Conservation (phyloP, 495 filamentous ascomycete species). For the Aspergillus indologenus region DNA sequence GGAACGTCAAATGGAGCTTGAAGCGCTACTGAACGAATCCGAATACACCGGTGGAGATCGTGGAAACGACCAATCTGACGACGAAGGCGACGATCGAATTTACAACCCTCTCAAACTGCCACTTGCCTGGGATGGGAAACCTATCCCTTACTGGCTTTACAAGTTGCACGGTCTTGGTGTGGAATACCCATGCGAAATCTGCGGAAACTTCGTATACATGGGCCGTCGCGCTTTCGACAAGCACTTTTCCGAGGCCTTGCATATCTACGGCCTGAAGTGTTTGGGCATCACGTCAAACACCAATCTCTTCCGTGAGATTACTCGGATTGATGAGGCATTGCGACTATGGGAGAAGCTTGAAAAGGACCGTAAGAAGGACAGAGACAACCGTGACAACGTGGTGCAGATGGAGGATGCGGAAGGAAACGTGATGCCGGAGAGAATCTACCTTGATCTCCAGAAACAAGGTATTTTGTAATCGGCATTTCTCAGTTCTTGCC, state of each 20-base stretch:
- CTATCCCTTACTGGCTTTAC: constrained; percentile 98
- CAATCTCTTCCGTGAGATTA: constrained; percentile 90
- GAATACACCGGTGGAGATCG: constrained; percentile 44
- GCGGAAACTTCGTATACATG: constrained; percentile 97
- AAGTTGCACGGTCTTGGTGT: constrained; percentile 93
- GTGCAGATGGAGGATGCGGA: constrained; percentile 98
- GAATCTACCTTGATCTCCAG: constrained; percentile 83
- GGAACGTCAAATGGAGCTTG: constrained; percentile 86
- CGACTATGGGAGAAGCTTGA: constrained; percentile 92
- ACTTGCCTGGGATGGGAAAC: constrained; percentile 95
- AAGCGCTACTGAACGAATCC: constrained; percentile 71
- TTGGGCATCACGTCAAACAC: constrained; percentile 86
- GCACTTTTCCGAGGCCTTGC: constrained; percentile 90
- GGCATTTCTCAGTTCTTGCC: background rate
- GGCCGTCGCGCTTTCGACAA: constrained; percentile 94
- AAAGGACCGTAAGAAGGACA: constrained; percentile 75
- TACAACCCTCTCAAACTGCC: constrained; percentile 97
- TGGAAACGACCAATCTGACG: constrained; percentile 61
- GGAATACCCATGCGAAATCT: constrained; percentile 93
- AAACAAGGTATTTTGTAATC: constrained; percentile 52
- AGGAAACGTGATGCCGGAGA: constrained; percentile 98
- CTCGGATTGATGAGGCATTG: constrained; percentile 80
- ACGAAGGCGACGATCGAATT: constrained; percentile 71
- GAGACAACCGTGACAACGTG: constrained; percentile 70
- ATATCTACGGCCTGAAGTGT: constrained; percentile 90